phyloP scores from a whole-genome alignment of 23 red algal species.

The Gracilariopsis chorda region DNA sequence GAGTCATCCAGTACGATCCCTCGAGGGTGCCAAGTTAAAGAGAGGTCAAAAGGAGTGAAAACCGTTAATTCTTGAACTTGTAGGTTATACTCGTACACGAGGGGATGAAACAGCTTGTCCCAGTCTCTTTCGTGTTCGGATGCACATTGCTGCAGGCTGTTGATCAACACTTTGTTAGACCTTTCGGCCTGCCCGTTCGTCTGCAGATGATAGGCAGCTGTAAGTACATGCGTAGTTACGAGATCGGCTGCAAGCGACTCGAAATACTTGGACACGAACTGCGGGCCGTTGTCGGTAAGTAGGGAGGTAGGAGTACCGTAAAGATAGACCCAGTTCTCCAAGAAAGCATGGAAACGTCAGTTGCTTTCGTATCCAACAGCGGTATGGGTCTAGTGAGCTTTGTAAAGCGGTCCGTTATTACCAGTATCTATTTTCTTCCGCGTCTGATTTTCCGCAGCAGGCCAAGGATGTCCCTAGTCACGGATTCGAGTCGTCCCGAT shows the following conservation, averaged over 20 bases:
- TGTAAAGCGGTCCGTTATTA: conserved; percentile 36
- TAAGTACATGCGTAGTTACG: neutral
- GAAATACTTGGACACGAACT: conserved; percentile 34
- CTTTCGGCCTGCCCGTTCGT: conserved; percentile 41
- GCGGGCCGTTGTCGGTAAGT: conserved; percentile 23
- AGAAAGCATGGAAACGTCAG: neutral
- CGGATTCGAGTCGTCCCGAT: neutral
- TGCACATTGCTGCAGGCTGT: conserved; percentile 18
- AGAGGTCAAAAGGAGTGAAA: neutral
- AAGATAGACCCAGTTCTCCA: neutral
- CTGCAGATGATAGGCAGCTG: conserved; percentile 3
- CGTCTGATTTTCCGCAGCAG: neutral
- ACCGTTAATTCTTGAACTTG: conserved; percentile 6
- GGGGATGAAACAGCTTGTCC: neutral
- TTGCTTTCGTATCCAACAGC: neutral
- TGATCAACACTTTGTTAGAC: conserved; percentile 5
- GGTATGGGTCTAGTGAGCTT: conserved; percentile 12
- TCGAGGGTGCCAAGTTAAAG: neutral
- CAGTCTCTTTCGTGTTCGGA: conserved; percentile 12
- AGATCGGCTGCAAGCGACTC: neutral
- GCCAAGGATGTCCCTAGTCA: conserved; percentile 19
- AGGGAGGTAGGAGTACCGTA: neutral
- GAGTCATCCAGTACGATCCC: neutral
- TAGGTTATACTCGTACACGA: conserved; percentile 25
- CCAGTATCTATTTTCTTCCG: conserved; percentile 20